Evolutionary conservation across 2,329 filamentous ascomycete genomes (phyloP).

Genomic region (Epicoccum sorghinum): DNA sequence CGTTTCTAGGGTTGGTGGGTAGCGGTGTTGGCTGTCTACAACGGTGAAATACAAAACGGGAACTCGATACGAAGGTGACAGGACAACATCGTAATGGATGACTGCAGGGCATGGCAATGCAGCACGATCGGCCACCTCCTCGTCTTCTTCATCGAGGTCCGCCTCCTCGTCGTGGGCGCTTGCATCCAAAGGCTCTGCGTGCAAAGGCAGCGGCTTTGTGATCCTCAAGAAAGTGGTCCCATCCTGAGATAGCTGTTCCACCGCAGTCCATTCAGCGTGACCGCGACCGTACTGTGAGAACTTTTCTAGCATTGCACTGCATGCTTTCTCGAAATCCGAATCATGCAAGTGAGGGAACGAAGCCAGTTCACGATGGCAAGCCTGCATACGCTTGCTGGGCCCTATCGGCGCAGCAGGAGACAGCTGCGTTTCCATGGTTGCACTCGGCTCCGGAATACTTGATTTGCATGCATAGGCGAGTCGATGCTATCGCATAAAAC

Average conservation of each 20-base stretch:
- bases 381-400: background rate
- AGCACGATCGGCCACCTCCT: slow-evolving; percentile 9
- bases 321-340: slow-evolving; percentile 39
- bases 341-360: slow-evolving; percentile 38
- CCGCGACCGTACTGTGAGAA: slow-evolving; percentile 20
- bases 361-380: slow-evolving; percentile 13
- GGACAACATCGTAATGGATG: slow-evolving; percentile 50
- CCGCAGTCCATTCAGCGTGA: slow-evolving; percentile 34
- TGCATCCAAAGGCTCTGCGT: background rate
- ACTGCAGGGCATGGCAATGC: background rate
- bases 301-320: slow-evolving; percentile 20
- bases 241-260: slow-evolving; percentile 22
- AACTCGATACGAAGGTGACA: slow-evolving; percentile 53
- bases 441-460: background rate
- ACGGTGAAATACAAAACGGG: slow-evolving; percentile 53
- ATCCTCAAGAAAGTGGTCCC: slow-evolving; percentile 30
- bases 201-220: slow-evolving; percentile 19
- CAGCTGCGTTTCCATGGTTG: slow-evolving; percentile 5
- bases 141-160: slow-evolving; percentile 28
- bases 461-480: background rate
- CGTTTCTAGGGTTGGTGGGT: slow-evolving; percentile 38
- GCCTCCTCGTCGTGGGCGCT: background rate
- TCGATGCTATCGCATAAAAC: slow-evolving; percentile 2
- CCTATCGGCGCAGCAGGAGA: background rate
- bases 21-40: slow-evolving; percentile 34